Conservation (phyloP, 108 stramenopile species). For the Fragilaria crotonensis region DNA sequence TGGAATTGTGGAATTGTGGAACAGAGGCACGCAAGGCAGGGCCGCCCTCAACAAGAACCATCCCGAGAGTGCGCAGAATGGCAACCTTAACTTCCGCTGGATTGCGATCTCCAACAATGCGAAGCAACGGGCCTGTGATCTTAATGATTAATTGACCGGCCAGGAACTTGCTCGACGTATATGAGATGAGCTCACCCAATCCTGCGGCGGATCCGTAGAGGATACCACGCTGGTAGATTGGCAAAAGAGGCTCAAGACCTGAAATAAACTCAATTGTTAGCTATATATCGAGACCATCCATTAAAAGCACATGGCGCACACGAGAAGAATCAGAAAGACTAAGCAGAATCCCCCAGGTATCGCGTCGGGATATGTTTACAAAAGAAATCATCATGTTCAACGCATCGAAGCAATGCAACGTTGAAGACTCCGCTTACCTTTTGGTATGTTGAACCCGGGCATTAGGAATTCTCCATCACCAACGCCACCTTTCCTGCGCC, state of each 20-base stretch:
- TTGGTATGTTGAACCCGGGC: conserved; percentile 91
- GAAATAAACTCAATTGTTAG: too few species aligned
- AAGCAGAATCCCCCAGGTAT: conserved; percentile 46
- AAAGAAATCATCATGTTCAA: conserved; percentile 28
- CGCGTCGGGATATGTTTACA: conserved; percentile 43
- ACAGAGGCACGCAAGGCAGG: conserved; percentile 92
- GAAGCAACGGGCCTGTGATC: conserved; percentile 95
- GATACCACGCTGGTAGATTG: conserved; percentile 94
- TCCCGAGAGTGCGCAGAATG: conserved; percentile 81
- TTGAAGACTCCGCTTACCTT: conserved; percentile 48
- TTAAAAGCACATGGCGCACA: too few species aligned
- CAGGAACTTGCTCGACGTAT: conserved; percentile 80
- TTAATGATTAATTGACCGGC: conserved; percentile 92
- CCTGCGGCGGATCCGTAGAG: conserved; percentile 94
- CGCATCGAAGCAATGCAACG: neutral
- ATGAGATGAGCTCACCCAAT: conserved; percentile 88
- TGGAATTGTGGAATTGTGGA: conserved; percentile 99
- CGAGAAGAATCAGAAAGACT: conserved; percentile 91
- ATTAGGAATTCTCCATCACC: conserved; percentile 87
- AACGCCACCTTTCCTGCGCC: conserved; percentile 74
- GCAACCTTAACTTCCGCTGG: conserved; percentile 89
- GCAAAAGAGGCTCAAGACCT: conserved; percentile 92
- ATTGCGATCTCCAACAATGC: conserved; percentile 96
- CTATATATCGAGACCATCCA: too few species aligned
- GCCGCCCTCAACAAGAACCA: conserved; percentile 90